Percentiles rank a stretch among this genome's conserved stretches.
These are phyloP conservation scores for Euphorbia celastroides DNA, from an alignment of 441 rosid genomes.

Conservation along the genomic window DNA sequence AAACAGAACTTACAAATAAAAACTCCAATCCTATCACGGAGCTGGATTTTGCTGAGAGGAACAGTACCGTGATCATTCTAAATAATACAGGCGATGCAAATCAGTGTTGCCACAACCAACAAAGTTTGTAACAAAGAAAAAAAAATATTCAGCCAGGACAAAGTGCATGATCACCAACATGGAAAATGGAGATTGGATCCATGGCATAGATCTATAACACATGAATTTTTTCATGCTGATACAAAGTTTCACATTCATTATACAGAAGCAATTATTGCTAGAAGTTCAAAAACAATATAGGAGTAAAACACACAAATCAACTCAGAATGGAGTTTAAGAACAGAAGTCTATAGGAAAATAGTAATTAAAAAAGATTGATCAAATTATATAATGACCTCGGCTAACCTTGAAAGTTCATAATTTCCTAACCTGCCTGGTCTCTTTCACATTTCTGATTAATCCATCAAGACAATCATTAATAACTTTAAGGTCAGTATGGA, in stretches of 20 bases:
- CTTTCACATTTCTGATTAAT: slow-evolving; percentile 88
- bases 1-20: no score
- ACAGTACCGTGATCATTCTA: not conserved
- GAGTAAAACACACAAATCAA: not conserved
- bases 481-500: slow-evolving; percentile 71
- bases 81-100: not conserved
- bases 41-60: no score
- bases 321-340: not conserved
- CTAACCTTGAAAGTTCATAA: not conserved
- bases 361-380: not conserved
- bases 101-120: not conserved
- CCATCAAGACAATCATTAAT: slow-evolving; percentile 94
- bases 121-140: not conserved
- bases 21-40: no score
- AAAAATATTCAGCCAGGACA: not conserved
- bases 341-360: not conserved
- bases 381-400: not conserved
- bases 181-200: not conserved
- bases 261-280: not conserved
- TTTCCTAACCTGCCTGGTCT: slow-evolving; percentile 71
- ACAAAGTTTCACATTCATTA: not conserved
- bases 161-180: not conserved
- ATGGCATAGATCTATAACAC: not conserved
- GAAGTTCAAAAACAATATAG: not conserved
- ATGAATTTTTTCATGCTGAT: not conserved